Conservation (phyloP, 495 filamentous ascomycete genomes). For the Amniculicola lignicola region DNA sequence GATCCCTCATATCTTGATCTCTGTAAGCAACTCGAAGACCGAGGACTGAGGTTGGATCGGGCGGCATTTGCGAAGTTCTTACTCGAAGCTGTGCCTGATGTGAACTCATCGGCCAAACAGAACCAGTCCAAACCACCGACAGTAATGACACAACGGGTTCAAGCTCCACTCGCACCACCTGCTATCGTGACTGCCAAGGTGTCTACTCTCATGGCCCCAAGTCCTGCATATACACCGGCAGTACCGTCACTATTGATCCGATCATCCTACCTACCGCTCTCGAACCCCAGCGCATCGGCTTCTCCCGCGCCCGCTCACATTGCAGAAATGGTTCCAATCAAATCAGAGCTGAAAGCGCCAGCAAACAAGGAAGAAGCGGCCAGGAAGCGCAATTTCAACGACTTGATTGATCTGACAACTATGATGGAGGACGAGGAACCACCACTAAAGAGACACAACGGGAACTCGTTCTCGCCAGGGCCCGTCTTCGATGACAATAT, state of each 20-base stretch:
- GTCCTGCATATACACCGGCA: slow-evolving; percentile 1
- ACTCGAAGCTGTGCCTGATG: slow-evolving; percentile 46
- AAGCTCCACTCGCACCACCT: not conserved
- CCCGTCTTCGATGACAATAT: not conserved
- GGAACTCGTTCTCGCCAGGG: slow-evolving; percentile 5
- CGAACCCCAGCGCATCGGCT: not conserved
- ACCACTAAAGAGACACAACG: slow-evolving; percentile 30
- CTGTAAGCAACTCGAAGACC: slow-evolving; percentile 49
- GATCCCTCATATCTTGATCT: slow-evolving; percentile 52
- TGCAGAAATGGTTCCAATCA: slow-evolving; percentile 26
- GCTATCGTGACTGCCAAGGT: not conserved
- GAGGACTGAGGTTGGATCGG: slow-evolving; percentile 47
- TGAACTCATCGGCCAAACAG: slow-evolving; percentile 30
- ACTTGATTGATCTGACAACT: slow-evolving; percentile 50
- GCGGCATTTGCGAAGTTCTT: slow-evolving; percentile 47
- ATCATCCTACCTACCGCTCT: slow-evolving; percentile 3
- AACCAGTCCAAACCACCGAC: not conserved
- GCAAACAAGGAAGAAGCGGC: slow-evolving; percentile 45
- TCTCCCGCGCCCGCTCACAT: slow-evolving; percentile 6
- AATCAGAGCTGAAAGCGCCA: slow-evolving; percentile 18
- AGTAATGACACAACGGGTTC: not conserved
- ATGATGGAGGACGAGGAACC: slow-evolving; percentile 46
- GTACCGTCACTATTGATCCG: not conserved
- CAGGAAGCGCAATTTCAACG: slow-evolving; percentile 48
- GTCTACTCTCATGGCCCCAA: not conserved